These are phyloP conservation scores for Neurospora sp. DNA, from an alignment of 2,329 filamentous ascomycete species.

Conservation along the genomic window DNA sequence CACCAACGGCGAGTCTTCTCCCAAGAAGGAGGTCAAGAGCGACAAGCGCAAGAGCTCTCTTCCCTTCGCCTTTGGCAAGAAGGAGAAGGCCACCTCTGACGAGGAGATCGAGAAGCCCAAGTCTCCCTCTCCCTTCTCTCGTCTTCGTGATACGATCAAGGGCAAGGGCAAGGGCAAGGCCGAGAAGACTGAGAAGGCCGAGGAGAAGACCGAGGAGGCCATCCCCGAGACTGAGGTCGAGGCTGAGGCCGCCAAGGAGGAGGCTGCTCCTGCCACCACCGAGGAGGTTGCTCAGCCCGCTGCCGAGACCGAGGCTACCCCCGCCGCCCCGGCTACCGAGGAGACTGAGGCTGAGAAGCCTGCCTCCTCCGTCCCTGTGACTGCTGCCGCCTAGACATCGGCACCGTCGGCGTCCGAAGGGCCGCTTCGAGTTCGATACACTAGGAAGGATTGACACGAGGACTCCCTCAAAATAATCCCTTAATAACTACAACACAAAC, in stretches of 20 bases:
- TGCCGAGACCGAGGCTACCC: constrained; percentile 16
- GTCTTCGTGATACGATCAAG: constrained; percentile 50
- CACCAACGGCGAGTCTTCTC: constrained; percentile 37
- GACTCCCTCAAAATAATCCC: constrained; percentile 18
- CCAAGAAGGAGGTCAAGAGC: constrained; percentile 54
- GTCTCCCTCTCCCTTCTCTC: constrained; percentile 47
- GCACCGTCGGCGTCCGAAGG: constrained; percentile 5
- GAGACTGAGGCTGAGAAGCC: constrained; percentile 27
- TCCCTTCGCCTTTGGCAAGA: constrained; percentile 69
- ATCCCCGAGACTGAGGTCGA: constrained; percentile 26
- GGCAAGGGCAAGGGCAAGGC: constrained; percentile 26
- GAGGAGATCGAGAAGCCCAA: constrained; percentile 52
- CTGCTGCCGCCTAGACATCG: constrained; percentile 39
- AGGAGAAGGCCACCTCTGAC: constrained; percentile 54
- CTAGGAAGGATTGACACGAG: constrained; percentile 12
- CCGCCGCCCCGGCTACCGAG: constrained; percentile 28
- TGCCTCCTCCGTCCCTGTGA: constrained; percentile 36
- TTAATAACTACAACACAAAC: constrained; percentile 12
- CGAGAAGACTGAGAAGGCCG: constrained; percentile 26
- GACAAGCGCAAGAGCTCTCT: constrained; percentile 76
- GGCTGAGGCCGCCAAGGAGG: constrained; percentile 8
- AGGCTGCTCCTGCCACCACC: constrained; percentile 15
- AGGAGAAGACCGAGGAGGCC: constrained; percentile 34
- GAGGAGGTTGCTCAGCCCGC: constrained; percentile 25
- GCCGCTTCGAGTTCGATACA: constrained; percentile 13